Evolutionary conservation across 225 moss, liverwort and hornwort species (phyloP).

Genomic region (Pleurozium schreberi): DNA sequence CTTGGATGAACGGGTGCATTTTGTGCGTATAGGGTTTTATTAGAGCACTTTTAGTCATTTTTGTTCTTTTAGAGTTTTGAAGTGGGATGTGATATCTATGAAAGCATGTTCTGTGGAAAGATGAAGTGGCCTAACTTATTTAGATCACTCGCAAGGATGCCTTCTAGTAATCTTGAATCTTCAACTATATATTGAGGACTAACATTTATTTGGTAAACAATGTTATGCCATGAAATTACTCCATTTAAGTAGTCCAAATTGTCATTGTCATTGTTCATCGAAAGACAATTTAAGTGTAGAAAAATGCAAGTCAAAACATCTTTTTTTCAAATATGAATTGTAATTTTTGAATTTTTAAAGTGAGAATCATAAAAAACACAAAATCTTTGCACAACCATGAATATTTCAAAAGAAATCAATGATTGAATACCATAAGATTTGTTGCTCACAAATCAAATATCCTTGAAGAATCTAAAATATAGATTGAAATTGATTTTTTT

Average conservation of each 20-base stretch:
- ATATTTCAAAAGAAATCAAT: not conserved
- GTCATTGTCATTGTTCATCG: rapidly evolving
- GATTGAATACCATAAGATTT: no score
- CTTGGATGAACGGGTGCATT: no score
- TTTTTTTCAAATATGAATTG: no score
- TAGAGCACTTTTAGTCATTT: no score
- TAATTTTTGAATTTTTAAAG: not conserved
- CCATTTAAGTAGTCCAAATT: not conserved
- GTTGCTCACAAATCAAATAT: rapidly evolving
- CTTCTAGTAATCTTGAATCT: no score
- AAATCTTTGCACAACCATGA: not conserved
- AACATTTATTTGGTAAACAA: not conserved
- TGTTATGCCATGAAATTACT: not conserved
- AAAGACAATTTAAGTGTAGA: no score
- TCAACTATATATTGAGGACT: not conserved
- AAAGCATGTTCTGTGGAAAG: not conserved
- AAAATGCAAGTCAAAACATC: not conserved
- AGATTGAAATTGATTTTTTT: not conserved
- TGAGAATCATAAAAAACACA: not conserved
- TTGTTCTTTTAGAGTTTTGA: no score
- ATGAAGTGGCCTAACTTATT: not conserved
- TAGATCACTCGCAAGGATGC: no score
- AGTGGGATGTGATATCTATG: no score
- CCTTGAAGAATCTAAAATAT: no score
- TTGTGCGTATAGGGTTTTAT: no score